Evolutionary conservation across 495 filamentous ascomycete species (phyloP), one percentile per base, ranked within the genome.

Genomic region (Aspergillus nanangensis): DNA sequence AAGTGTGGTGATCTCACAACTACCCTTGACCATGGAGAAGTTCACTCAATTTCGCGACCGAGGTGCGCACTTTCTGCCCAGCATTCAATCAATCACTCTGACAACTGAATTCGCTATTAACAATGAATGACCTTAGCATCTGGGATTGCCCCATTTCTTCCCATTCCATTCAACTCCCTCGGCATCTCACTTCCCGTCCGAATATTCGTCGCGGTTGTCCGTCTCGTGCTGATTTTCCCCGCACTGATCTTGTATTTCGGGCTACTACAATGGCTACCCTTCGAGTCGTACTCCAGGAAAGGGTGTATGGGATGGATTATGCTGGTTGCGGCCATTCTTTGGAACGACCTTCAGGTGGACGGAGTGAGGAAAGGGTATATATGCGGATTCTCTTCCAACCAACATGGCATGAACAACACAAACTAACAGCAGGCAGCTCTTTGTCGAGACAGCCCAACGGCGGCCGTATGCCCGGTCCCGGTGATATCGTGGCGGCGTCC

Each of bases 261-360:
- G 41, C 52, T 95, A 21, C 71, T 97, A 33, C 87, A 90, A 70
- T 89, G 82, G 79, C 77, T 96, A 2, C 91, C 90, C 0, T 80
- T 95, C n/a, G 88, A 88, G 1, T 81, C 80, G 8, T 61, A 89
- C 27, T 66, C 75, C 10, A 87, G 88, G 59, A 97, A 96, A 64
- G 82, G 89, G 13, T 75, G 84, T 31, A 61, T 97, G 22, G 97
- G 94, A 92, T 74, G 80, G 37, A 79, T 97, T 34, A 75, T 99
- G 14, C 83, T 81, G 23, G 83, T 90, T 18, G 87, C 90, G 0
- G 91, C 91, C 15, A 83, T 96, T 29, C 97, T 93, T 92, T 97
- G 92, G 91, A 85, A 96, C 39, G 93, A 97, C 65, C 74, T 99
- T 1, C 91, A 96, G 56, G 84, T 99, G 33, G 93, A 97, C 60